phyloP scores from a whole-genome alignment of 257 asterid species.

The Ligustrum vulgare region DNA sequence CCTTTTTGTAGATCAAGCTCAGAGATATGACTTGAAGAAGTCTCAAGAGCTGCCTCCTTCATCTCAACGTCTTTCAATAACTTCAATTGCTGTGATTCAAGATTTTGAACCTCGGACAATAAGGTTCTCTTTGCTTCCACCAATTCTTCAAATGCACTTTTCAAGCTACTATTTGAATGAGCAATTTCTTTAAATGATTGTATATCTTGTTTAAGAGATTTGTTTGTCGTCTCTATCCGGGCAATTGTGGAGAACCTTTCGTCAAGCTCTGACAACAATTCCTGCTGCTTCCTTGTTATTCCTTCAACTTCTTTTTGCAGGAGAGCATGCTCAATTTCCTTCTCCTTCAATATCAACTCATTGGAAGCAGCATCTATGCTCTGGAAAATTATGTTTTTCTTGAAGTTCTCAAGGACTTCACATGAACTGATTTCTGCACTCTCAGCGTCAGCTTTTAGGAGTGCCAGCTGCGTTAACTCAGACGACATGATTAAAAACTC shows the following conservation, averaged over 20 bases:
- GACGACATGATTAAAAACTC: conserved; percentile 52
- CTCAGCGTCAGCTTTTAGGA: conserved; percentile 43
- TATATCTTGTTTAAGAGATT: conserved; percentile 35
- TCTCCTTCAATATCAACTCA: conserved; percentile 55
- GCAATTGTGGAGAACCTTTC: conserved; percentile 25
- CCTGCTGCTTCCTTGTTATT: conserved; percentile 31
- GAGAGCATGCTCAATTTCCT: conserved; percentile 39
- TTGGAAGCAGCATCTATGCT: conserved; percentile 54
- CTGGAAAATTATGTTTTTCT: conserved; percentile 47
- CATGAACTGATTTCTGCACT: conserved; percentile 25
- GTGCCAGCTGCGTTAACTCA: conserved; percentile 53
- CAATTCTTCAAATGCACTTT: conserved; percentile 31
- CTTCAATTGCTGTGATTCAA: conserved; percentile 39
- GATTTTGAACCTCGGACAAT: conserved; percentile 39
- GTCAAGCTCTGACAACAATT: conserved; percentile 31
- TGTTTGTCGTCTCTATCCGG: conserved; percentile 28
- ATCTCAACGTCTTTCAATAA: conserved; percentile 48
- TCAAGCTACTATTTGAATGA: conserved; percentile 27
- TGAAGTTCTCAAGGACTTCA: conserved; percentile 54
- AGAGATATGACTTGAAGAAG: conserved; percentile 45
- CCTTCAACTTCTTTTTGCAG: conserved; percentile 26
- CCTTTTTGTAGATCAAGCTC: conserved; percentile 51
- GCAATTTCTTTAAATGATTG: conserved; percentile 37
- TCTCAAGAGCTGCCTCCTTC: conserved; percentile 61
- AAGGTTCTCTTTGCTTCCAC: conserved; percentile 34